These are phyloP conservation scores for Verticillium longisporum DNA, from an alignment of 2,329 filamentous ascomycete species.

Conservation along the genomic window DNA sequence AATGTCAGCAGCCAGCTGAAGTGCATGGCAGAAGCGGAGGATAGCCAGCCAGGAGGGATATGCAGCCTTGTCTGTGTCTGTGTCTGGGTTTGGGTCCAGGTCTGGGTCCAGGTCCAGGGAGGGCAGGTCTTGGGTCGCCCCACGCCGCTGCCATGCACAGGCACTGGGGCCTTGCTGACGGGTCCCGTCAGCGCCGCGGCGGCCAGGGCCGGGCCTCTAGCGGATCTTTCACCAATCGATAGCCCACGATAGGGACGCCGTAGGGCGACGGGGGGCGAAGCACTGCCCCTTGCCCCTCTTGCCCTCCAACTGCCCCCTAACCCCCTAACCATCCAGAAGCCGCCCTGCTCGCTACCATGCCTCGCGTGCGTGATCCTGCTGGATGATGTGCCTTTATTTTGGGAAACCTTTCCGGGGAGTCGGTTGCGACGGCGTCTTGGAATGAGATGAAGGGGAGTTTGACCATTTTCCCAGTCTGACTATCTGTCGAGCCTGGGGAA, in stretches of 20 bases:
- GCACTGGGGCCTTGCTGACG: background rate
- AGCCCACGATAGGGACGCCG: background rate
- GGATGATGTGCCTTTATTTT: background rate
- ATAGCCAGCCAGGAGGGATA: background rate
- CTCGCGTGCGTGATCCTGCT: background rate
- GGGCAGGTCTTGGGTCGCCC: background rate
- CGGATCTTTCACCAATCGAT: background rate
- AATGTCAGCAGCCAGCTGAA: background rate
- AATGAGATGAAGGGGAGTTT: no score
- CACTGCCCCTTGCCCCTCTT: background rate
- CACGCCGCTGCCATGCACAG: background rate
- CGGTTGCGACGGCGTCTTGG: no score
- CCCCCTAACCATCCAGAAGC: background rate
- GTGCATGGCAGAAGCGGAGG: background rate
- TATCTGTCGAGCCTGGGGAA: no score
- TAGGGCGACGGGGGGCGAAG: background rate
- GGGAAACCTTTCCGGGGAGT: no score
- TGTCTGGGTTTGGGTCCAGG: constrained; percentile 2
- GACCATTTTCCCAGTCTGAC: no score
- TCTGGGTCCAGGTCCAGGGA: background rate
- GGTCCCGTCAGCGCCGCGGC: background rate
- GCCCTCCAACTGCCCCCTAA: no score
- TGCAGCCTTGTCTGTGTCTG: constrained; percentile 1
- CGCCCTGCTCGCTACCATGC: no score
- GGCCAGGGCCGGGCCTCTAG: background rate